phyloP scores from a whole-genome alignment of 2,329 filamentous ascomycete genomes.

The Pseudogymnoascus sp. region DNA sequence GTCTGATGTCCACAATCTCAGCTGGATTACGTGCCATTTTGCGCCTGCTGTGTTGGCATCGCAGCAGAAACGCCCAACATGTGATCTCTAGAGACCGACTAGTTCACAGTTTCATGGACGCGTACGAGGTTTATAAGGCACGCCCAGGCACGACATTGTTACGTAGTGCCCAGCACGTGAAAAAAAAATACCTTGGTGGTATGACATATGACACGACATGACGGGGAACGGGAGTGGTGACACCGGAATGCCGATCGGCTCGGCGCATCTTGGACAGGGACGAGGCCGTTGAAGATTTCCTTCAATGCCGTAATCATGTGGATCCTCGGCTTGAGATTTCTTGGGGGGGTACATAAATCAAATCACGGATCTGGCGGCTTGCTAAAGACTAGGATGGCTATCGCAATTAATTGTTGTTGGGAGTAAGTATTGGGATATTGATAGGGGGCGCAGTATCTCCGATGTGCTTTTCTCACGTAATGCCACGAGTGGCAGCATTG shows the following conservation, averaged over 20 bases:
- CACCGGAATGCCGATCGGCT: neutral
- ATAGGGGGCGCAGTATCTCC: neutral
- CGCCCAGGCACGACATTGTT: neutral
- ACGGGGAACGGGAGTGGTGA: neutral
- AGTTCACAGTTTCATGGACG: neutral
- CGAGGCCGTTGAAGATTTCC: slow-evolving; percentile 1
- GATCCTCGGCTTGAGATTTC: slow-evolving; percentile 5
- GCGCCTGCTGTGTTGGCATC: neutral
- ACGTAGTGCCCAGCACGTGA: slow-evolving; percentile 4
- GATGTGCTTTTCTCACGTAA: slow-evolving; percentile 1
- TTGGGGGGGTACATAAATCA: neutral
- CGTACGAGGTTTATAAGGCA: neutral
- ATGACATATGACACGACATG: slow-evolving; percentile 3
- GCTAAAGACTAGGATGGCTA: neutral
- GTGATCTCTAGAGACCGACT: neutral
- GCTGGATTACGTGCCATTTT: neutral
- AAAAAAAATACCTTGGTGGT: neutral
- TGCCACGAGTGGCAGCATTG: neutral
- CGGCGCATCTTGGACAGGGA: neutral
- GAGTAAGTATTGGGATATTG: neutral
- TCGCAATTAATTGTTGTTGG: neutral
- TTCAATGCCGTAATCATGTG: neutral
- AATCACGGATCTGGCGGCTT: neutral
- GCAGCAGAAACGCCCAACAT: neutral
- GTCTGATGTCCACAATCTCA: neutral